phyloP scores from a whole-genome alignment of 2,329 filamentous ascomycete species.

The Claviceps africana region DNA sequence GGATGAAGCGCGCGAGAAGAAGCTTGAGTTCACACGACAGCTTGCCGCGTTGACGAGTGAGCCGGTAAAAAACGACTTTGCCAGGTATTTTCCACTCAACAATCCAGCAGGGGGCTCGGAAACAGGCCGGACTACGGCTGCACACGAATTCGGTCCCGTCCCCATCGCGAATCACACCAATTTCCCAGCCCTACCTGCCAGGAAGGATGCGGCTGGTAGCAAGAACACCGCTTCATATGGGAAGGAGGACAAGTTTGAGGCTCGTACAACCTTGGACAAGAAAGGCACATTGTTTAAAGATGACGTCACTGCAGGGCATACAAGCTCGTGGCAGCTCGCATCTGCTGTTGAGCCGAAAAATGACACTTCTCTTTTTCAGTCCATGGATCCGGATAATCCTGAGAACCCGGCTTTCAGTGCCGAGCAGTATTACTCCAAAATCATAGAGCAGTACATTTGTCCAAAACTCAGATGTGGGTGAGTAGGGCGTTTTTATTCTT shows the following conservation, averaged over 20 bases:
- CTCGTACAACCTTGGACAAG: neutral
- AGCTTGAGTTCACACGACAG: conserved; percentile 20
- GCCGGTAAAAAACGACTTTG: conserved; percentile 16
- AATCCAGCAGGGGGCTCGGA: neutral
- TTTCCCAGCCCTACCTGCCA: neutral
- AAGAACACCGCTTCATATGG: neutral
- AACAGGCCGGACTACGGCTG: neutral
- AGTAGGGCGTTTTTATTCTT: conserved; percentile 10
- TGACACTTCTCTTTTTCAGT: conserved; percentile 5
- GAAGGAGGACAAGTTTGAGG: neutral
- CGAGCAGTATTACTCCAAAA: conserved; percentile 29
- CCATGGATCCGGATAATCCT: conserved; percentile 28
- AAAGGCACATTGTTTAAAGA: neutral
- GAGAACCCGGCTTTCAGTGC: conserved; percentile 31
- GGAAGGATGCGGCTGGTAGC: neutral
- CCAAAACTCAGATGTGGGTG: conserved; percentile 39
- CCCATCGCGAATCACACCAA: neutral
- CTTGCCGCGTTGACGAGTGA: conserved; percentile 15
- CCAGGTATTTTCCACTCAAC: conserved; percentile 10
- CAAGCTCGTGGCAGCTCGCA: conserved; percentile 10
- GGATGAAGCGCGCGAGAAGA: conserved; percentile 21
- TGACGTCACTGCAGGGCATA: conserved; percentile 9
- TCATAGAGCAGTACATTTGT: conserved; percentile 35
- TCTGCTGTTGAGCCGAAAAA: conserved; percentile 7
- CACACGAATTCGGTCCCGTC: neutral